Percentiles rank a stretch among this genome's conserved stretches.
These are phyloP conservation scores for Marchantia paleacea DNA, from an alignment of 225 moss, liverwort and hornwort species.

Conservation along the genomic window DNA sequence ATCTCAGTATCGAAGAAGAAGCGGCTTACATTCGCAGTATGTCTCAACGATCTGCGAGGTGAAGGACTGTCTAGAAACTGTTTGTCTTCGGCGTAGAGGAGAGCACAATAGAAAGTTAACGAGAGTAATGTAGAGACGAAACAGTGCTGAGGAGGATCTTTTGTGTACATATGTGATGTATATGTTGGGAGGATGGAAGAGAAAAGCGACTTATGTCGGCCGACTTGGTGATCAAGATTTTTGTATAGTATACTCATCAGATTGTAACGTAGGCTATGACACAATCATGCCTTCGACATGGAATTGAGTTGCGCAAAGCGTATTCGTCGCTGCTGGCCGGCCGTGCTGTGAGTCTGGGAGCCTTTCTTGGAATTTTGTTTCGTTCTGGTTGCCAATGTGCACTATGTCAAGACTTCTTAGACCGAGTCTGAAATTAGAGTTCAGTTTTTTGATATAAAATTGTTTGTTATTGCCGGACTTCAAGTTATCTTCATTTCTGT, in stretches of 20 bases:
- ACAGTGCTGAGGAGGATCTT: not conserved
- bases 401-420: no score
- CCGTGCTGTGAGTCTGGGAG: no score
- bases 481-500: no score
- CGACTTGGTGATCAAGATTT: not conserved
- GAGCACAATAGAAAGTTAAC: not conserved
- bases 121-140: not conserved
- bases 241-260: not conserved
- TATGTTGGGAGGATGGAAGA: not conserved
- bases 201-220: not conserved
- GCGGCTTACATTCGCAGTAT: slow-evolving; percentile 13
- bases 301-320: not conserved
- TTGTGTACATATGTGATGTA: slow-evolving; percentile 5
- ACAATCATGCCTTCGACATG: not conserved
- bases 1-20: slow-evolving; percentile 15
- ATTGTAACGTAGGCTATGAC: not conserved
- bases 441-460: no score
- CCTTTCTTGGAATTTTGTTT: no score
- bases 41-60: slow-evolving; percentile 11
- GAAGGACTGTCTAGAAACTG: not conserved
- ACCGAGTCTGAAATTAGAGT: no score
- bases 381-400: no score
- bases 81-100: not conserved
- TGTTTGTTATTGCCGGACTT: no score
- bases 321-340: not conserved